These are phyloP conservation scores for Hymenotorrendiella dingleyae DNA, from an alignment of 2,329 filamentous ascomycete species.

Conservation along the genomic window DNA sequence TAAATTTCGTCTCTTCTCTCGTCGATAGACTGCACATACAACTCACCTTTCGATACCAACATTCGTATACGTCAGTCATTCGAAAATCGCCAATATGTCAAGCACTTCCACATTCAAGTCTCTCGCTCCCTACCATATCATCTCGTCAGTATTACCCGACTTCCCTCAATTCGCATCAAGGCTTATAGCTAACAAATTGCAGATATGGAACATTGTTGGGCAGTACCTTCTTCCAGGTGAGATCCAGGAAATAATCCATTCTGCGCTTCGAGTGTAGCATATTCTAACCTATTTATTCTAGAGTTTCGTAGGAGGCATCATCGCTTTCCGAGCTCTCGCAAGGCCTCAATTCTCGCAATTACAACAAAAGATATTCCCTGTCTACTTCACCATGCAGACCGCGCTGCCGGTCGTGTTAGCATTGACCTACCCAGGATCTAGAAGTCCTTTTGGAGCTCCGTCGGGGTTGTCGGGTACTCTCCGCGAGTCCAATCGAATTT, in stretches of 20 bases:
- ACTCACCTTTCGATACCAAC: no score
- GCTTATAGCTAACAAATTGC: slow-evolving; percentile 15
- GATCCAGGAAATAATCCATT: slow-evolving; percentile 46
- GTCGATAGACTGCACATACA: no score
- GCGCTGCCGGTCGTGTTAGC: slow-evolving; percentile 66
- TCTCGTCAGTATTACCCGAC: slow-evolving; percentile 48
- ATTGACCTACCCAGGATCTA: slow-evolving; percentile 71
- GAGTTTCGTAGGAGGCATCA: slow-evolving; percentile 70
- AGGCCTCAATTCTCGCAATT: slow-evolving; percentile 75
- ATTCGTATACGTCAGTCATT: not conserved
- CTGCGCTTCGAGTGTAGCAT: no score
- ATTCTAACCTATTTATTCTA: no score
- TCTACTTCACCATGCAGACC: slow-evolving; percentile 84
- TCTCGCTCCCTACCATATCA: slow-evolving; percentile 68
- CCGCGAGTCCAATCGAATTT: slow-evolving; percentile 53
- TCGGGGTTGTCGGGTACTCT: slow-evolving; percentile 51
- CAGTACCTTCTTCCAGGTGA: slow-evolving; percentile 83
- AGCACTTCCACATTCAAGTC: slow-evolving; percentile 44
- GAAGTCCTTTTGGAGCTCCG: slow-evolving; percentile 30
- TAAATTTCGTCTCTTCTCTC: no score
- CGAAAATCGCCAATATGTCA: slow-evolving; percentile 30
- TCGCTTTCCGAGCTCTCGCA: slow-evolving; percentile 71
- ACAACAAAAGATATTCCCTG: slow-evolving; percentile 75
- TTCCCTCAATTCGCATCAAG: slow-evolving; percentile 3
- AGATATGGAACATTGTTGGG: slow-evolving; percentile 88